phyloP scores from a whole-genome alignment of 1,139 yeast species.

The Geotrichum siamense region DNA sequence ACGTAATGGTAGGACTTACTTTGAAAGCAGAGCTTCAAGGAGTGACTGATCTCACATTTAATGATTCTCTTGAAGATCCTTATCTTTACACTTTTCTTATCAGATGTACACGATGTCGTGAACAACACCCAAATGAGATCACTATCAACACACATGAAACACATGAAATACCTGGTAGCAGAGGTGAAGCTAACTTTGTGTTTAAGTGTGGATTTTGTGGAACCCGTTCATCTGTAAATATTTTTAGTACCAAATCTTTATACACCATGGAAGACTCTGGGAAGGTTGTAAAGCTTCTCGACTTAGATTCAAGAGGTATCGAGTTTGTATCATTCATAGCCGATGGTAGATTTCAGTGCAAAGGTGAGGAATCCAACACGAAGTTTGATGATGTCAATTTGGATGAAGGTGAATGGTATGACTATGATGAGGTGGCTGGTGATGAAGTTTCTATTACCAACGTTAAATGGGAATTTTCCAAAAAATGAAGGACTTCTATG shows the following conservation, averaged over 20 bases:
- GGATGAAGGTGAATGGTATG: constrained; percentile 86
- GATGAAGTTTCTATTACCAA: constrained; percentile 79
- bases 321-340: constrained; percentile 66
- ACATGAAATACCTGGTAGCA: constrained; percentile 60
- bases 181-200: constrained; percentile 80
- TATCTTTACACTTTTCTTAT: constrained; percentile 70
- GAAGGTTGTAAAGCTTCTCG: constrained; percentile 41
- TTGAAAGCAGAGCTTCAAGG: constrained; percentile 55
- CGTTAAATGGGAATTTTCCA: constrained; percentile 49
- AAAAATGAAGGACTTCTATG: constrained; percentile 14
- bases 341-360: constrained; percentile 54
- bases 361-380: constrained; percentile 47
- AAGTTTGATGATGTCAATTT: constrained; percentile 60
- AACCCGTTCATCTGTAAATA: constrained; percentile 37
- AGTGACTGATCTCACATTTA: constrained; percentile 58
- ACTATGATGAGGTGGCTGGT: constrained; percentile 80
- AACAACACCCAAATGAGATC: constrained; percentile 66
- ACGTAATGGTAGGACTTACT: constrained; percentile 41
- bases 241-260: constrained; percentile 11
- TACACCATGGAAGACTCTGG: constrained; percentile 37
- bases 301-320: constrained; percentile 80
- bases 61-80: constrained; percentile 53
- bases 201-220: constrained; percentile 69
- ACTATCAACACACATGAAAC: constrained; percentile 54
- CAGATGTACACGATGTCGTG: constrained; percentile 72